Evolutionary conservation across 2,329 filamentous ascomycete genomes (phyloP).

Genomic region (Cladosporium sp.): DNA sequence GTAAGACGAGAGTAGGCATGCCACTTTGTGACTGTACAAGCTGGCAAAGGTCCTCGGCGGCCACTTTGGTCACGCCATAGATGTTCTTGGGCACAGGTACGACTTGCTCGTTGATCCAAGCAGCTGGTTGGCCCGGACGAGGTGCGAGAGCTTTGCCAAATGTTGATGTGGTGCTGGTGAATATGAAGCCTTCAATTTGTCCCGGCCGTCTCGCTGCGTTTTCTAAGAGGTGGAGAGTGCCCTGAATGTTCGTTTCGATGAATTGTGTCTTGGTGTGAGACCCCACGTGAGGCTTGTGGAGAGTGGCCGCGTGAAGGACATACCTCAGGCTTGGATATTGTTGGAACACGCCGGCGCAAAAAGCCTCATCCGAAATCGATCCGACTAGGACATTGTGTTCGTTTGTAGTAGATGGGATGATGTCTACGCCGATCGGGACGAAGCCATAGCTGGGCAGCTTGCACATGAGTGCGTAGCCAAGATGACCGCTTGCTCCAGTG

Average conservation of each 20-base stretch:
- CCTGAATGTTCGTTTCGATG: constrained; percentile 20
- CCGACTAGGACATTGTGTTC: constrained; percentile 12
- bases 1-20: constrained; percentile 43
- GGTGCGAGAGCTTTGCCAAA: constrained; percentile 19
- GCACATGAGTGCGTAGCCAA: constrained; percentile 19
- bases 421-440: constrained; percentile 17
- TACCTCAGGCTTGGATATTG: constrained; percentile 14
- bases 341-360: constrained; percentile 11
- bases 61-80: constrained; percentile 44
- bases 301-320: constrained; percentile 18
- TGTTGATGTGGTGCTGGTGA: constrained; percentile 20
- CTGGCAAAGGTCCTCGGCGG: constrained; percentile 47
- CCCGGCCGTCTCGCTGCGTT: constrained; percentile 10
- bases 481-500: constrained; percentile 18
- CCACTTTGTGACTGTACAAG: constrained; percentile 38
- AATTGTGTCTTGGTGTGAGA: constrained; percentile 18
- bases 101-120: constrained; percentile 20
- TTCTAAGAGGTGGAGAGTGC: constrained; percentile 20
- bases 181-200: constrained; percentile 18
- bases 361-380: constrained; percentile 13
- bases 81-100: constrained; percentile 21
- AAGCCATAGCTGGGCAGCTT: constrained; percentile 14
- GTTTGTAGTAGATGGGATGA: constrained; percentile 10
- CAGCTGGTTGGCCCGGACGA: constrained; percentile 18
- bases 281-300: constrained; percentile 21